phyloP scores from a whole-genome alignment of 306 rosid genomes.

The Erythrophleum fordii region DNA sequence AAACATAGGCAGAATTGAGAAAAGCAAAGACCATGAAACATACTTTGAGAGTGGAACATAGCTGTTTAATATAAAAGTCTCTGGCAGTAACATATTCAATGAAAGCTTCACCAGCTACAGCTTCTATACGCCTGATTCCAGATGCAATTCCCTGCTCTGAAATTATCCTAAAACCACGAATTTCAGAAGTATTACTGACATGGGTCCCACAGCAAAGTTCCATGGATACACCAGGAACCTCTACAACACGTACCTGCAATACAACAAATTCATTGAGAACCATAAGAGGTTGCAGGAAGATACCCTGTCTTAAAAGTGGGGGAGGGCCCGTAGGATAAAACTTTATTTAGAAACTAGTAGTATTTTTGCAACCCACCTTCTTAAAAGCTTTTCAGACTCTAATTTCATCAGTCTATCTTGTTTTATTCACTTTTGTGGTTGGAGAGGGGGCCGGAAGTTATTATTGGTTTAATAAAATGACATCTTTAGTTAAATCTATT shows the following conservation, averaged over 20 bases:
- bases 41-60: conserved; percentile 92
- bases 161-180: conserved; percentile 89
- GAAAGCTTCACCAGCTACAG: conserved; percentile 96
- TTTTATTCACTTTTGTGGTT: conserved; percentile 27
- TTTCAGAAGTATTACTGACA: conserved; percentile 86
- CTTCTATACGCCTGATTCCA: conserved; percentile 93
- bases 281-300: conserved; percentile 26
- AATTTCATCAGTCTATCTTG: conserved; percentile 10
- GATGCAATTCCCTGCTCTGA: conserved; percentile 97
- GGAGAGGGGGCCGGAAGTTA: background rate
- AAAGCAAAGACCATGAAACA: conserved; percentile 37
- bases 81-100: conserved; percentile 83
- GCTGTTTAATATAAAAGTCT: conserved; percentile 75
- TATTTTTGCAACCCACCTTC: conserved; percentile 25
- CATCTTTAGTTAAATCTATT: background rate
- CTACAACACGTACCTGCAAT: conserved; percentile 91
- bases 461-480: conserved; percentile 19
- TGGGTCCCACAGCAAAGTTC: conserved; percentile 99
- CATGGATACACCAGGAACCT: conserved; percentile 95
- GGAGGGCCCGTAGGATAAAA: conserved; percentile 23
- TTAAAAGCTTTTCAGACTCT: conserved; percentile 16
- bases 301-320: background rate
- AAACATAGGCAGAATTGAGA: conserved; percentile 11
- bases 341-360: conserved; percentile 11
- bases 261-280: conserved; percentile 38